Conservation (phyloP, 345 rosid species). For the Aquilaria malaccensis region DNA sequence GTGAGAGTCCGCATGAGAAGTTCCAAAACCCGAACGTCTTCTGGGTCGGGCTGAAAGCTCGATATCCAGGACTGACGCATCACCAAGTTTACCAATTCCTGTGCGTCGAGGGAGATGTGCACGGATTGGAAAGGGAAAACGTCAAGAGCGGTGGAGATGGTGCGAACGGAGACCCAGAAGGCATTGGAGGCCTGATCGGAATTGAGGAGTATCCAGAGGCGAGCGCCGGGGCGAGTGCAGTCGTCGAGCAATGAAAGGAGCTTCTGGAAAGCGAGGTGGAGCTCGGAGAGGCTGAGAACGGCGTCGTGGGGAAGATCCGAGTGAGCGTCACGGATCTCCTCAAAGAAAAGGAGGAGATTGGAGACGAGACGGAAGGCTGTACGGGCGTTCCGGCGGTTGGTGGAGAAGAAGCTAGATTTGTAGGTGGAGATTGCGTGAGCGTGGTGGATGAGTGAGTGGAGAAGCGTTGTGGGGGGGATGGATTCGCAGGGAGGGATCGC, state of each 20-base stretch:
- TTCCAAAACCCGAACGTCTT: constrained; percentile 29
- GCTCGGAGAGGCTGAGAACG: constrained; percentile 54
- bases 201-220: constrained; percentile 50
- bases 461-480: constrained; percentile 34
- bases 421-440: constrained; percentile 32
- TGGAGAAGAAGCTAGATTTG: constrained; percentile 32
- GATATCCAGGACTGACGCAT: constrained; percentile 45
- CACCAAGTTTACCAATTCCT: constrained; percentile 40
- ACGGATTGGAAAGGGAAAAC: constrained; percentile 41
- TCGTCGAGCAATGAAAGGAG: constrained; percentile 49
- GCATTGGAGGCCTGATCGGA: constrained; percentile 46
- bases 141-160: constrained; percentile 49
- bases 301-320: constrained; percentile 22
- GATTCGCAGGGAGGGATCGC: constrained; percentile 52
- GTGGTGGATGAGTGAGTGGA: constrained; percentile 43
- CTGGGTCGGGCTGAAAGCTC: constrained; percentile 34
- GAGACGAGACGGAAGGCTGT: constrained; percentile 42
- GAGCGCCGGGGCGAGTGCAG: constrained; percentile 53
- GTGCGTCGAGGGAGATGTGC: constrained; percentile 39
- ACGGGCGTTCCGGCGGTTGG: constrained; percentile 40
- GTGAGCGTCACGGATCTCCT: constrained; percentile 34
- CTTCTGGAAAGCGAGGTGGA: constrained; percentile 60
- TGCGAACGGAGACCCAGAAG: constrained; percentile 36
- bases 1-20: constrained; percentile 34
- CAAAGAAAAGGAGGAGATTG: constrained; percentile 36